Conservation (phyloP, 164 flowering plant species). For the Tetracentron sinense region DNA sequence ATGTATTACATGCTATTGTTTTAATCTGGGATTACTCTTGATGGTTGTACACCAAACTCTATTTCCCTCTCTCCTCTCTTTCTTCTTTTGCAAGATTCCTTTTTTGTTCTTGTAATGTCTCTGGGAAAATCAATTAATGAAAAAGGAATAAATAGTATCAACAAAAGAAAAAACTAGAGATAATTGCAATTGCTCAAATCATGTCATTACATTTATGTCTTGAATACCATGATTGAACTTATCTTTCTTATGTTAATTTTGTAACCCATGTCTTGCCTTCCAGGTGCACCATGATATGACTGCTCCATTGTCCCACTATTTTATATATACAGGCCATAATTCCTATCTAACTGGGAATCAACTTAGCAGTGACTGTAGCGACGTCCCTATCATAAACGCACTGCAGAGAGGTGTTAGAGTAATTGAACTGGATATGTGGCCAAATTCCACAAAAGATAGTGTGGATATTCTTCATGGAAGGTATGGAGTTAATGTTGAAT, state of each 20-base stretch:
- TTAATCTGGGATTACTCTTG: background rate
- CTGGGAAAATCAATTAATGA: too few relatives aligned
- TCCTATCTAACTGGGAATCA: constrained; percentile 76
- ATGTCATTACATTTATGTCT: background rate
- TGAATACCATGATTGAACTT: background rate
- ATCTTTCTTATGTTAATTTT: background rate
- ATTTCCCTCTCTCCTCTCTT: too few relatives aligned
- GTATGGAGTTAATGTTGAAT: constrained; percentile 19
- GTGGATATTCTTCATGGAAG: constrained; percentile 76
- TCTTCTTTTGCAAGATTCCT: too few relatives aligned
- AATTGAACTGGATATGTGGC: constrained; percentile 78
- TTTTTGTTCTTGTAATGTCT: too few relatives aligned
- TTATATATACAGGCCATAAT: constrained; percentile 69
- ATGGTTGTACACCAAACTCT: background rate
- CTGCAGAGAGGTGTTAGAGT: constrained; percentile 62
- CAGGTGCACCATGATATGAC: constrained; percentile 75
- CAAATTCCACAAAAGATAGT: constrained; percentile 50
- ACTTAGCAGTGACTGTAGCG: constrained; percentile 73
- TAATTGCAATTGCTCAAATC: background rate
- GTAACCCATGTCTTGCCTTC: constrained; percentile 6
- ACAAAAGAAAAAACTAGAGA: background rate
- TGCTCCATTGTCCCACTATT: constrained; percentile 69
- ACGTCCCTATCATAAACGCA: constrained; percentile 60
- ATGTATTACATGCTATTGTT: too few relatives aligned
- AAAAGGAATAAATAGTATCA: too few relatives aligned